Conservation (phyloP, 169 alveolate genomes). For the Babesia bovis region DNA sequence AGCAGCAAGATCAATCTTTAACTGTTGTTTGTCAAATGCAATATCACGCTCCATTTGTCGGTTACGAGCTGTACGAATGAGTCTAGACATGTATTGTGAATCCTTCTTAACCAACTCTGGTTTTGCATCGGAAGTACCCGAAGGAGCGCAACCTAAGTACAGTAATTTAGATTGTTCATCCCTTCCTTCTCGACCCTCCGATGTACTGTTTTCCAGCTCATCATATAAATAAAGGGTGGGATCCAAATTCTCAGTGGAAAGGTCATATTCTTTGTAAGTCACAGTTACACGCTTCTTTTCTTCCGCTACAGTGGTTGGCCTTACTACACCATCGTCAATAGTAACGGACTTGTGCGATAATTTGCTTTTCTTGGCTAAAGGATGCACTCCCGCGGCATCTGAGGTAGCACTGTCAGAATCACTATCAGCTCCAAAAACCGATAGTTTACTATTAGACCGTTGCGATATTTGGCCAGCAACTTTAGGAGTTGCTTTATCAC, state of each 20-base stretch:
- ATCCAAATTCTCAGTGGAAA: conserved; percentile 23
- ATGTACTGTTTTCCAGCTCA: conserved; percentile 1
- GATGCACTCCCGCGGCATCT: conserved; percentile 17
- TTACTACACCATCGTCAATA: neutral
- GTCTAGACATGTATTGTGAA: conserved; percentile 71
- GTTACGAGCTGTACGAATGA: conserved; percentile 71
- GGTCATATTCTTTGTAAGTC: conserved; percentile 21
- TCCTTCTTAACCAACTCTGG: conserved; percentile 44
- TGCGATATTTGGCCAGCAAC: neutral
- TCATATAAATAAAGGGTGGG: conserved; percentile 38
- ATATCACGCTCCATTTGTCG: conserved; percentile 74
- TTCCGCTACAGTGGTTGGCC: conserved; percentile 10
- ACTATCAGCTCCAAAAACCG: conserved; percentile 21
- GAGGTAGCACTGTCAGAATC: conserved; percentile 22
- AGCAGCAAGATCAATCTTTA: conserved; percentile 63
- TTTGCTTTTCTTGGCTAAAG: conserved; percentile 15
- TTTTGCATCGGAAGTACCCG: conserved; percentile 14
- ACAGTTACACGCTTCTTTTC: conserved; percentile 1
- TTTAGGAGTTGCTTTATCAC: neutral
- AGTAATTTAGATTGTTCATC: conserved; percentile 3
- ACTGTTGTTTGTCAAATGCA: conserved; percentile 72
- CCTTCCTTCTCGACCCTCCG: neutral
- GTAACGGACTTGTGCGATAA: conserved; percentile 4
- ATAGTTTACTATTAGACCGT: neutral
- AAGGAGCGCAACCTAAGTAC: conserved; percentile 44